Percentiles rank a stretch among this genome's conserved stretches.
Evolutionary conservation across 495 filamentous ascomycete species (phyloP).

Genomic region (Aspergillus incahuasiensis): DNA sequence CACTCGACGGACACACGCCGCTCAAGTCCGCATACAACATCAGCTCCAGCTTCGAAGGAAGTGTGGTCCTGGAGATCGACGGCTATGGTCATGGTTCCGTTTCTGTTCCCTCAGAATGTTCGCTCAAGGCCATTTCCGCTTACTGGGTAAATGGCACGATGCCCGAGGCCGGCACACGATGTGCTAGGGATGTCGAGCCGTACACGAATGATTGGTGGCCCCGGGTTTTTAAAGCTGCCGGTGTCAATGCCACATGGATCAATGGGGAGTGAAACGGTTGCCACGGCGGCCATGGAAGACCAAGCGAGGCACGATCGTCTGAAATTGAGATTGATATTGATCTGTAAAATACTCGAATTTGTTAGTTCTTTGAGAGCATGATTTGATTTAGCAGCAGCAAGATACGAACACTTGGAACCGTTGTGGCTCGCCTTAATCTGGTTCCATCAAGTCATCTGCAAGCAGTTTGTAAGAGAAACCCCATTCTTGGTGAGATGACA

Average conservation of each 20-base stretch:
- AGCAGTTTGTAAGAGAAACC: too few species aligned
- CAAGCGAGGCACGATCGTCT: not conserved
- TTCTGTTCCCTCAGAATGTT: not conserved
- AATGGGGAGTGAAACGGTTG: not conserved
- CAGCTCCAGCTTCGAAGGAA: conserved; percentile 39
- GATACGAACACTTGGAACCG: too few species aligned
- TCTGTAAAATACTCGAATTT: too few species aligned
- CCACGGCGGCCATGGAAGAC: too few species aligned
- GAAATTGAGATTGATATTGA: too few species aligned
- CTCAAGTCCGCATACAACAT: conserved; percentile 39
- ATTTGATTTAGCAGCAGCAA: too few species aligned
- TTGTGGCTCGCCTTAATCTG: too few species aligned
- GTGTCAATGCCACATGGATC: conserved; percentile 4
- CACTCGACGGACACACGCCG: conserved; percentile 39
- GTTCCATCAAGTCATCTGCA: too few species aligned
- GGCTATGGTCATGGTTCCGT: conserved; percentile 27
- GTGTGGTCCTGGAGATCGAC: conserved; percentile 36
- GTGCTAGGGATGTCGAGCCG: not conserved
- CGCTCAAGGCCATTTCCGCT: not conserved
- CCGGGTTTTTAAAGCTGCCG: not conserved
- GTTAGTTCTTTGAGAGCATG: too few species aligned
- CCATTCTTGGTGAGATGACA: too few species aligned
- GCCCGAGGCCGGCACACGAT: not conserved
- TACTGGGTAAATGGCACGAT: conserved; percentile 6
- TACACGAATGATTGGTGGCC: conserved; percentile 2